A percentile compares a stretch with the other conserved stretches of the same genome.
These are phyloP conservation scores for Fusarium falciforme DNA, from an alignment of 2,329 filamentous ascomycete genomes.

Conservation along the genomic window DNA sequence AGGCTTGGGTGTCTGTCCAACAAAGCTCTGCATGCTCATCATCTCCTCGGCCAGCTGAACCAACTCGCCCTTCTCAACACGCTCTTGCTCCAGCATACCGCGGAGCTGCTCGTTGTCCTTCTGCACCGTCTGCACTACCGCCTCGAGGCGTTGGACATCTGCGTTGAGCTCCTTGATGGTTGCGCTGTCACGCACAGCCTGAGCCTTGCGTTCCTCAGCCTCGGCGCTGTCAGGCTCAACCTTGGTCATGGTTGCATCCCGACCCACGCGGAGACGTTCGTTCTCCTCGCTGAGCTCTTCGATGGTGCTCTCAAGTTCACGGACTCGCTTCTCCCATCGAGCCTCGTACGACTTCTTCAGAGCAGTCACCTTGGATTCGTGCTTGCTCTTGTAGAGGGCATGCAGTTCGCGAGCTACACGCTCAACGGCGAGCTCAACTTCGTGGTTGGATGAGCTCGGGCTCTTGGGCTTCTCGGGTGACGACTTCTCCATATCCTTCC, in stretches of 20 bases:
- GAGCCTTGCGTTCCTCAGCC: constrained; percentile 63
- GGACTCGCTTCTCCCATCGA: constrained; percentile 89
- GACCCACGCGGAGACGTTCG: constrained; percentile 74
- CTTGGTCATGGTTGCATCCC: constrained; percentile 74
- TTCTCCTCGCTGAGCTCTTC: constrained; percentile 79
- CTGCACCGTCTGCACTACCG: constrained; percentile 77
- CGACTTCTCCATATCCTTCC: constrained; percentile 58
- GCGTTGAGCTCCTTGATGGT: constrained; percentile 78
- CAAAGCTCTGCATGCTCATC: constrained; percentile 73
- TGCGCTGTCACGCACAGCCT: constrained; percentile 73
- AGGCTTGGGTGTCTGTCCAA: constrained; percentile 43
- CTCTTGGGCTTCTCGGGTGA: constrained; percentile 55
- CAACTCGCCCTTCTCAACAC: constrained; percentile 85
- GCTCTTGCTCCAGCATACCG: constrained; percentile 75
- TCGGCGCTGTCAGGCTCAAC: constrained; percentile 60
- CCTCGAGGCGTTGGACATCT: constrained; percentile 78
- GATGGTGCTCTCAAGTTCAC: constrained; percentile 79
- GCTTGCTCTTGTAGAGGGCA: constrained; percentile 93
- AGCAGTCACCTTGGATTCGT: constrained; percentile 94
- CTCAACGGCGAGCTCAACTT: constrained; percentile 88
- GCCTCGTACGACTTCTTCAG: constrained; percentile 87
- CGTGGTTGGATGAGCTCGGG: constrained; percentile 55
- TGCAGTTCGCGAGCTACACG: constrained; percentile 95
- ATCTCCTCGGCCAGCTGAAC: constrained; percentile 87
- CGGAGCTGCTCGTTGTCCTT: constrained; percentile 75